phyloP scores from a whole-genome alignment of 2,329 filamentous ascomycete species.

The Neonectria neomacrospora region DNA sequence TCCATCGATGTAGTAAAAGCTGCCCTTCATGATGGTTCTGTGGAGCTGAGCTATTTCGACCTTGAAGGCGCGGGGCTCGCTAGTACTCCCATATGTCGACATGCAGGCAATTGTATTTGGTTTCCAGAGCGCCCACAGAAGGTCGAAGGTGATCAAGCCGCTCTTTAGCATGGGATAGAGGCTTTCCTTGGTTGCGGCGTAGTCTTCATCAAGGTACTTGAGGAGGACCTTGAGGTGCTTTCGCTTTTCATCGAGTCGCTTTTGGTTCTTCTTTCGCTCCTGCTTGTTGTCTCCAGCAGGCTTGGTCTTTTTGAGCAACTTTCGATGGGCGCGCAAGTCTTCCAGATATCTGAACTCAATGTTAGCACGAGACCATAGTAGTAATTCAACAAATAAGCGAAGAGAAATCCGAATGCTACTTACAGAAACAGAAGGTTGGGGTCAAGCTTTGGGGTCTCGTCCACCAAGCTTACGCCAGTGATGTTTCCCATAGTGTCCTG shows the following conservation, averaged over 20 bases:
- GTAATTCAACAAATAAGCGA: not conserved
- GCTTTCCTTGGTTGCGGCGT: slow-evolving; percentile 78
- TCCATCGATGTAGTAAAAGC: slow-evolving; percentile 81
- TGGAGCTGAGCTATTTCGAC: slow-evolving; percentile 81
- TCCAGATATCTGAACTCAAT: slow-evolving; percentile 73
- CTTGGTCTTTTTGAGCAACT: slow-evolving; percentile 70
- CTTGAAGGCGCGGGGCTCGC: slow-evolving; percentile 85
- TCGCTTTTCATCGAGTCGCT: slow-evolving; percentile 67
- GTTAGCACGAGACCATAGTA: slow-evolving; percentile 3
- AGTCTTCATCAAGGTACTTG: slow-evolving; percentile 84
- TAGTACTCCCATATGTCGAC: slow-evolving; percentile 78
- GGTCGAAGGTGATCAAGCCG: slow-evolving; percentile 87
- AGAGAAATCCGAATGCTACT: slow-evolving; percentile 34
- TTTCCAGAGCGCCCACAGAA: slow-evolving; percentile 90
- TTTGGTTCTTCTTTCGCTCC: slow-evolving; percentile 70
- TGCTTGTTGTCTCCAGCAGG: slow-evolving; percentile 60
- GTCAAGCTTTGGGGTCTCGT: slow-evolving; percentile 79
- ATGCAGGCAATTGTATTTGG: slow-evolving; percentile 84
- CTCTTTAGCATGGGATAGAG: slow-evolving; percentile 83
- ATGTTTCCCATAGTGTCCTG: slow-evolving; percentile 52
- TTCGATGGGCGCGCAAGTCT: slow-evolving; percentile 73
- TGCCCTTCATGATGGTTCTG: slow-evolving; percentile 73
- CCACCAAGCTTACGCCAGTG: slow-evolving; percentile 76
- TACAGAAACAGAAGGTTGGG: slow-evolving; percentile 77
- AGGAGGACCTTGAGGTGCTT: slow-evolving; percentile 77